These are phyloP conservation scores for Astrocystis sublimbata DNA, from an alignment of 495 filamentous ascomycete genomes.

Conservation along the genomic window DNA sequence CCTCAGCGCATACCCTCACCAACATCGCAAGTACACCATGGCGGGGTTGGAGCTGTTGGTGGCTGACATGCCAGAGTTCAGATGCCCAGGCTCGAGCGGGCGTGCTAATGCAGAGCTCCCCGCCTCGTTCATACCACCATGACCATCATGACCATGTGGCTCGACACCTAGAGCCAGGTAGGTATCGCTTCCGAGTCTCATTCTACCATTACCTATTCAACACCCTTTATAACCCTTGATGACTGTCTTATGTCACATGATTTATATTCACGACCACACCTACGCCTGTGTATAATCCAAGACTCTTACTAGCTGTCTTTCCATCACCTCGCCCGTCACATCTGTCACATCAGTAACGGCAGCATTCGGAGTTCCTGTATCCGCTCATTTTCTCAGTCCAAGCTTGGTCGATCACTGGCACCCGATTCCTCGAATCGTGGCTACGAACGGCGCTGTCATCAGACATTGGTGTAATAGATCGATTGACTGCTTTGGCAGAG, in stretches of 20 bases:
- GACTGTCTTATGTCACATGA: too few species aligned
- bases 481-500: background rate
- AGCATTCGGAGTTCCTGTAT: background rate
- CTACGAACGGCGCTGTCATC: background rate
- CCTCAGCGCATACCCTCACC: background rate
- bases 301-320: too few species aligned
- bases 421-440: background rate
- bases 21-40: conserved; percentile 1
- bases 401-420: background rate
- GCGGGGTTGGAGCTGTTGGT: background rate
- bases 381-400: background rate
- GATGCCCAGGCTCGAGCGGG: too few species aligned
- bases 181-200: too few species aligned
- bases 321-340: too few species aligned
- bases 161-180: too few species aligned
- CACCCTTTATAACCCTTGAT: too few species aligned
- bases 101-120: conserved; percentile 4
- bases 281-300: too few species aligned
- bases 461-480: background rate
- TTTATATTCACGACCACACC: too few species aligned
- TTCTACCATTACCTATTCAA: too few species aligned
- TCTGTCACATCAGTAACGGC: background rate
- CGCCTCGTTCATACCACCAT: background rate
- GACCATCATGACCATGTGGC: too few species aligned
- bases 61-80: too few species aligned